Evolutionary conservation across 225 moss, liverwort and hornwort genomes (phyloP).

Genomic region (Sphagnum tenellum): DNA sequence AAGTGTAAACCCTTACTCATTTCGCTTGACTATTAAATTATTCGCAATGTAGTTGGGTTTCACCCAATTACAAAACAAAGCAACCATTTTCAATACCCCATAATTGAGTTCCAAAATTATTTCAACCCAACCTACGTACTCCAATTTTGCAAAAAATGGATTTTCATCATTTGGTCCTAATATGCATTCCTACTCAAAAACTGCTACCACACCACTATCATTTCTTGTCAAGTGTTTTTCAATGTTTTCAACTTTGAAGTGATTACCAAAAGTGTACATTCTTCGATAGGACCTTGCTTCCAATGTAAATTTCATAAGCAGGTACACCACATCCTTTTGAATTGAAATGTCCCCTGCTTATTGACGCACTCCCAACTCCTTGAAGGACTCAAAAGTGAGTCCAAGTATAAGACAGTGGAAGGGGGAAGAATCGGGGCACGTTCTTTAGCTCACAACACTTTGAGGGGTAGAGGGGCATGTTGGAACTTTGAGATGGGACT

Average conservation of each 20-base stretch:
- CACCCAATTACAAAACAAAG: neutral
- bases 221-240: no score
- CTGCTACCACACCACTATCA: neutral
- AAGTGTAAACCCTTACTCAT: no score
- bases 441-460: no score
- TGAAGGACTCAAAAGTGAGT: no score
- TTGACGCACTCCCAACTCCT: no score
- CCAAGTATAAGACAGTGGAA: no score
- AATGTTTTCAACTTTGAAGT: neutral
- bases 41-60: neutral
- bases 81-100: neutral
- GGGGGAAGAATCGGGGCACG: no score
- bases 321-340: neutral
- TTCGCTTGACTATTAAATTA: no score
- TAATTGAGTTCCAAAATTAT: neutral
- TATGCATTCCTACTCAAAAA: neutral
- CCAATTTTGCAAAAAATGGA: neutral
- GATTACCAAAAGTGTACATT: neutral
- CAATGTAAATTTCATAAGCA: neutral
- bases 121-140: neutral
- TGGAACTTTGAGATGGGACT: no score
- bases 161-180: neutral
- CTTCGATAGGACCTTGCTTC: no score
- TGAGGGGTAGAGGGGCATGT: no score
- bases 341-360: neutral